Base-by-base conservation (phyloP, 192 early-diverging fungal species). In the Helicostylum pulchrum region DNA sequence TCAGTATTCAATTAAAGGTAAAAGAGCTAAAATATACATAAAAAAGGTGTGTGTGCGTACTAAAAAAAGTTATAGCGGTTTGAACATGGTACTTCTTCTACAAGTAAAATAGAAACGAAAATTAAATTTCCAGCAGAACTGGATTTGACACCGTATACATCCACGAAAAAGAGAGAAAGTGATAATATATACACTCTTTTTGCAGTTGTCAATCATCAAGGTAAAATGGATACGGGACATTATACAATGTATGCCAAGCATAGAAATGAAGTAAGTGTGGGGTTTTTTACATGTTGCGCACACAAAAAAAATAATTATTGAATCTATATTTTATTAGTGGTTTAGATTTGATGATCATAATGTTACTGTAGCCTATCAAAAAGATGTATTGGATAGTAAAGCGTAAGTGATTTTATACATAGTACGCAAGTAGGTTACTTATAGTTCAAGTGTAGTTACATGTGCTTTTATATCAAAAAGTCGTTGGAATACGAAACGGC, bases 141-240 rank as follows among this genome's bases (percentile, higher is more conserved):
- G 21, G 94, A 98, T 73, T 91, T 98, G 90, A 91, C 91, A 3
- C 92, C 89, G 10, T 96, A 90, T 59, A 97, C 94, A 4, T 86
- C 92, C 12, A 36, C 44, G 19, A 49, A 44, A 34, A 62, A 57
- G 21, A 69, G 57, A 6, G 12, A 45, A 7, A 49, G 88, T 0
- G 77, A 88, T 2, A 89, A 90, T 75, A 72, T 83, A 55, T 98
- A 98, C 64, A 78, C 81, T 7, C 75, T 99, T 20, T 97, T 97
- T 80, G 92, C 93, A 9, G 91, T 99, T 14, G 86, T 98, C 42
- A 90, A 91, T 51, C 97, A 99, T 61, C 80, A 87, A 52, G 97
- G 97, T 12, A 86, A 85, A 60, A 71, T 97, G 66, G 92, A 99
- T 55, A 94, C 96, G 0, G 97, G 97, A 17, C 97, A 99, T 72